Evolutionary conservation across 495 filamentous ascomycete species (phyloP), one percentile per base, ranked within the genome.

Genomic region (Aspergillus panamensis): DNA sequence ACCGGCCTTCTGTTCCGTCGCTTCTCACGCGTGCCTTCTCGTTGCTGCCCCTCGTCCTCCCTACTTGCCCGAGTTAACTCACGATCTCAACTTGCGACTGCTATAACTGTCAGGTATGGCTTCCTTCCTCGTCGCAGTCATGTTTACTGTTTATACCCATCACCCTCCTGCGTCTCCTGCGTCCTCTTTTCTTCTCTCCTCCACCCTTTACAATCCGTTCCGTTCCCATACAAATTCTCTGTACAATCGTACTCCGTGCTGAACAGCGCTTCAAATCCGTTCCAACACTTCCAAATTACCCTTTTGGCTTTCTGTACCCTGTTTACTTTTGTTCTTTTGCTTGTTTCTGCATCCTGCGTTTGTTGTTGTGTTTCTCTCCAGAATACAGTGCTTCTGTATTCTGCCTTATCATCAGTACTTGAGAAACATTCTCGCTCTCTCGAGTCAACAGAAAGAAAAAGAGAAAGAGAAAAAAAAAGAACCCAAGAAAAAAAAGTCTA

Each of bases 61-160:
- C 25, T 51, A n/a, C 40, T 33, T 30, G 16, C 16, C 25, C 5
- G 16, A 45, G 42, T 39, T 30, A 21, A 32, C 8, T 33, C 40
- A 30, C 17, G 10, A 48, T 19, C 20, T 31, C 35, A 44, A 49
- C 14, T 47, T 55, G 54, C 62, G 55, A 58, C 54, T 55, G 51
- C 62, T 37, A 17, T 20, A 51, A 35, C 14, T 42, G 8, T 32
- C 35, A 62, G 59, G 59, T 62, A 62, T 54, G 59, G 30, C 35
- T 37, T 42, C 51, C 39, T 60, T 55, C 51, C 51, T 51, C 35
- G 20, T 48, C 16, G 37, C 14, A 40, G 33, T 52, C 30, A 32
- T 45, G 21, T 55, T 51, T 48, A 8, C 40, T 45, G 12, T 39
- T 13, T 20, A 20, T 29, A 48, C 30, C 39, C 25, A 37, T 30